Evolutionary conservation across 139 green algal genomes (phyloP).

Genomic region (Chlorella sp.): DNA sequence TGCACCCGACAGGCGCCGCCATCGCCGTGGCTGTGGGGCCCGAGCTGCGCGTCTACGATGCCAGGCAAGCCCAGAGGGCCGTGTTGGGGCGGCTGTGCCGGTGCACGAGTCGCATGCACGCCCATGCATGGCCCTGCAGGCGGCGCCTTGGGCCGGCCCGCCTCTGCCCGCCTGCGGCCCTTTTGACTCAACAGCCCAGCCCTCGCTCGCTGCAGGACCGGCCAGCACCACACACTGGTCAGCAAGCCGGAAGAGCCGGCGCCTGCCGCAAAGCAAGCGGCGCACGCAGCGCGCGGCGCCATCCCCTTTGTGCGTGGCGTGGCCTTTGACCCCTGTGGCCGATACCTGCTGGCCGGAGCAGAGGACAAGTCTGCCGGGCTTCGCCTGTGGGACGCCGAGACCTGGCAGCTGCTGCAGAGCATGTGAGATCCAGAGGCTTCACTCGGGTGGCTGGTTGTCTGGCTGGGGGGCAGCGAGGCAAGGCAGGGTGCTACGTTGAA

Average conservation of each 20-base stretch:
- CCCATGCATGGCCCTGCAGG: not conserved
- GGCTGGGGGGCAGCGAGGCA: too few relatives aligned
- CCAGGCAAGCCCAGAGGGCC: not conserved
- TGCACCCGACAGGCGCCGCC: conserved; percentile 3
- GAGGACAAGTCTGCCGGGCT: conserved; percentile 69
- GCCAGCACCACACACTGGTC: not conserved
- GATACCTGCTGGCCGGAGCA: conserved; percentile 56
- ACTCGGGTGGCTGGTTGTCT: too few relatives aligned
- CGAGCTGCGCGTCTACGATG: conserved; percentile 40
- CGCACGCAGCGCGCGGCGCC: not conserved
- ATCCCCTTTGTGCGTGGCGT: conserved; percentile 44
- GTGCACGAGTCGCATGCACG: not conserved
- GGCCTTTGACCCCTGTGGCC: conserved; percentile 55
- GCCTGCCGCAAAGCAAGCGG: not conserved
- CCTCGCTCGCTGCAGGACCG: not conserved
- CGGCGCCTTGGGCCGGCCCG: not conserved
- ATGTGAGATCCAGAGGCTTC: conserved; percentile 40
- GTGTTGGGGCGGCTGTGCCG: not conserved
- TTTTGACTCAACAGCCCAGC: not conserved
- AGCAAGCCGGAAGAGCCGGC: not conserved
- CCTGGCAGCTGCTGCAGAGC: conserved; percentile 40
- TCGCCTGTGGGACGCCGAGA: conserved; percentile 42
- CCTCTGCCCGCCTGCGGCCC: not conserved
- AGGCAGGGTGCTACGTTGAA: too few relatives aligned
- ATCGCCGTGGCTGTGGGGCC: conserved; percentile 31